These are phyloP conservation scores for Glaciozyma martinii DNA, from an alignment of 768 basidiomycete genomes.

Conservation along the genomic window DNA sequence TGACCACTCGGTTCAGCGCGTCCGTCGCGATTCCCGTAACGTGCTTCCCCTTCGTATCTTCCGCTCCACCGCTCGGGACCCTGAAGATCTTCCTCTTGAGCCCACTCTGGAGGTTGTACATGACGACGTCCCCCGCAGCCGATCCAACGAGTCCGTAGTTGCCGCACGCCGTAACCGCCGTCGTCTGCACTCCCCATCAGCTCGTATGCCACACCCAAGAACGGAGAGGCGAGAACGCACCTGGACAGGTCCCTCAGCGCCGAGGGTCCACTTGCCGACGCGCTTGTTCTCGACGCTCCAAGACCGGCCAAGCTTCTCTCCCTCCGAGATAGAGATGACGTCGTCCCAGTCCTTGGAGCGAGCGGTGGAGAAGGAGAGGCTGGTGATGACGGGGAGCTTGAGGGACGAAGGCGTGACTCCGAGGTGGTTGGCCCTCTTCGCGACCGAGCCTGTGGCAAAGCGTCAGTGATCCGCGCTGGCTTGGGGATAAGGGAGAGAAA, in stretches of 20 bases:
- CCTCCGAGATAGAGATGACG: conserved; percentile 77
- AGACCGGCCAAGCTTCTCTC: conserved; percentile 70
- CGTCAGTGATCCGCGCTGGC: not conserved
- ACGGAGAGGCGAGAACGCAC: conserved; percentile 35
- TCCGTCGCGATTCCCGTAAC: conserved; percentile 81
- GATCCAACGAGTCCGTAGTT: conserved; percentile 86
- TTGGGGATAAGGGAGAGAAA: not conserved
- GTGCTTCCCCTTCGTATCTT: conserved; percentile 46
- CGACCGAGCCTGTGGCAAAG: conserved; percentile 56
- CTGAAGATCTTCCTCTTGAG: conserved; percentile 66
- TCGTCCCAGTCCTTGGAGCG: conserved; percentile 97
- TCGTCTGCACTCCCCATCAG: conserved; percentile 42
- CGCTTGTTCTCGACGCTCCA: conserved; percentile 81
- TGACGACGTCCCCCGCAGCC: conserved; percentile 65
- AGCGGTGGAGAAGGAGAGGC: conserved; percentile 62
- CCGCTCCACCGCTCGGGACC: conserved; percentile 33
- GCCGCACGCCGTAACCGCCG: conserved; percentile 86
- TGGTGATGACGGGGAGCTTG: conserved; percentile 71
- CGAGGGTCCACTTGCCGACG: conserved; percentile 65
- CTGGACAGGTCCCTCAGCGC: conserved; percentile 47
- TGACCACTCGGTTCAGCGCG: conserved; percentile 65
- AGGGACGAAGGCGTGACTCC: conserved; percentile 70
- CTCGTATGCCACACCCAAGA: not conserved
- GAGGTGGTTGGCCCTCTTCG: conserved; percentile 66
- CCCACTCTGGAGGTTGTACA: conserved; percentile 98